These are phyloP conservation scores for Holtermannia corniformis DNA, from an alignment of 768 basidiomycete species.

Conservation along the genomic window DNA sequence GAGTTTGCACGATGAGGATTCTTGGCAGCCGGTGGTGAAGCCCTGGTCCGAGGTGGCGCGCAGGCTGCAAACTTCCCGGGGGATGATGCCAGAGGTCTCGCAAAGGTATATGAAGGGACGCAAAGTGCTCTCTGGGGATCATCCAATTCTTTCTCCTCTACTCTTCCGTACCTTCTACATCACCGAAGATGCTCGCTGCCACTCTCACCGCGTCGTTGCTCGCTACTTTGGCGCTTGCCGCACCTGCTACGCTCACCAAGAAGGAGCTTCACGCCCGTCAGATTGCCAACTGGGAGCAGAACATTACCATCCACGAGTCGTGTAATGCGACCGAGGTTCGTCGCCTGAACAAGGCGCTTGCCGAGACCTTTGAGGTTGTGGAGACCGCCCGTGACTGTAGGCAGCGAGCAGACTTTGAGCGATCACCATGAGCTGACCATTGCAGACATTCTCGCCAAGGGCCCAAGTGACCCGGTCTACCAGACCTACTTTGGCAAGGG, in stretches of 20 bases:
- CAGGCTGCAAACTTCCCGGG: too few relatives aligned
- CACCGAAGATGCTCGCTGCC: slow-evolving; percentile 17
- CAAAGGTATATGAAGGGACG: too few relatives aligned
- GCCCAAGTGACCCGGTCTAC: slow-evolving; percentile 31
- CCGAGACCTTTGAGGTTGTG: slow-evolving; percentile 1
- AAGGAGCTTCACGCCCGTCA: slow-evolving; percentile 12
- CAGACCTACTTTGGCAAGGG: slow-evolving; percentile 34
- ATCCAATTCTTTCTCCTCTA: too few relatives aligned
- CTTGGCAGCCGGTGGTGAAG: too few relatives aligned
- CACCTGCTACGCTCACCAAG: slow-evolving; percentile 13
- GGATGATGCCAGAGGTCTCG: too few relatives aligned
- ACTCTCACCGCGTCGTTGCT: slow-evolving; percentile 11
- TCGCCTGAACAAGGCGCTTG: slow-evolving; percentile 23
- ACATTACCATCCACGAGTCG: slow-evolving; percentile 25
- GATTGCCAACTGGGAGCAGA: slow-evolving; percentile 6
- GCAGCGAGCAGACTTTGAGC: slow-evolving; percentile 9
- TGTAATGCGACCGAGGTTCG: slow-evolving; percentile 31
- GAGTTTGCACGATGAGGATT: too few relatives aligned
- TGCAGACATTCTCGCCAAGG: slow-evolving; percentile 25
- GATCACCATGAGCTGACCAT: slow-evolving; percentile 24
- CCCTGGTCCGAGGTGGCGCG: too few relatives aligned
- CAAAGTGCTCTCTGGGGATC: too few relatives aligned
- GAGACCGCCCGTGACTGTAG: neutral
- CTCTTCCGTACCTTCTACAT: neutral
- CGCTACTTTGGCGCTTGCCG: slow-evolving; percentile 14